A percentile compares a stretch with the other conserved stretches of the same genome.
These are phyloP conservation scores for Boletus reticulatus DNA, from an alignment of 768 basidiomycete species.

Conservation along the genomic window DNA sequence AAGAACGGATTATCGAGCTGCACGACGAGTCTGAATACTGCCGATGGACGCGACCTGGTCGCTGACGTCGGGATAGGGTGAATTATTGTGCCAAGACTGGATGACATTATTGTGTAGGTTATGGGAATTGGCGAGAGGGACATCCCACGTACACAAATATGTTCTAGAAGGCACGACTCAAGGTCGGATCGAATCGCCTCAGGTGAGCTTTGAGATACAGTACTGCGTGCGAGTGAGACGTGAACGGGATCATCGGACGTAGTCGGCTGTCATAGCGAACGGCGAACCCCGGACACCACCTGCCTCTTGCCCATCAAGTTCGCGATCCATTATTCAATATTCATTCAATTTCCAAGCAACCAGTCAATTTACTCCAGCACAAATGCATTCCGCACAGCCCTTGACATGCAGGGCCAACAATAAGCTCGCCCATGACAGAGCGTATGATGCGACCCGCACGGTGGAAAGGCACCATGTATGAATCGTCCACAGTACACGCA, in stretches of 20 bases:
- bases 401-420: constrained; percentile 3
- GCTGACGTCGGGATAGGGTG: constrained; percentile 4
- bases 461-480: background rate
- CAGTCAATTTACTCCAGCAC: background rate
- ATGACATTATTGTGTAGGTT: constrained; percentile 2
- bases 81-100: constrained; percentile 1
- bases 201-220: constrained; percentile 22
- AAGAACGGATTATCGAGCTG: background rate
- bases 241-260: background rate
- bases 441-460: background rate
- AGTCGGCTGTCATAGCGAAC: constrained; percentile 1
- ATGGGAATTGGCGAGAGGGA: constrained; percentile 7
- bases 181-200: constrained; percentile 9
- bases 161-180: background rate
- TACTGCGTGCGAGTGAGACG: constrained; percentile 6
- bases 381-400: background rate
- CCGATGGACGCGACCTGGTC: constrained; percentile 7
- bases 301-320: background rate
- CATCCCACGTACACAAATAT: constrained; percentile 12
- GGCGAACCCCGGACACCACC: constrained; percentile 23
- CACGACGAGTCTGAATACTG: constrained; percentile 3
- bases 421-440: background rate
- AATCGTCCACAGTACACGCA: background rate
- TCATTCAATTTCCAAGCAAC: background rate
- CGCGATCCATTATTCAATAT: background rate